phyloP scores from a whole-genome alignment of 371 early-diverging fungal genomes.

The Mortierella sp. region DNA sequence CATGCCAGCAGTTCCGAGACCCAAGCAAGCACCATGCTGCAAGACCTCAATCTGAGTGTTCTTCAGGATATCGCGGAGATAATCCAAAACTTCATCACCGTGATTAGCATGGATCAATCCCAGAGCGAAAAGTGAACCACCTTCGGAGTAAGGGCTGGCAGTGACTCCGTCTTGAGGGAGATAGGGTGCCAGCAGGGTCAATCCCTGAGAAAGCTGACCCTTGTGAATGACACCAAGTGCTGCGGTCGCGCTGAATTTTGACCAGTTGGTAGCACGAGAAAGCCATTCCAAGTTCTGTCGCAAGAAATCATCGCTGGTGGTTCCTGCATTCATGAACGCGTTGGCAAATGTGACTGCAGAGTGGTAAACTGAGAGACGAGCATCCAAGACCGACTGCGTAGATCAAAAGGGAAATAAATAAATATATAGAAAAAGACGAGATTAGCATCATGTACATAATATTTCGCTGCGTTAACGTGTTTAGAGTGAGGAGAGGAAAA shows the following conservation, averaged over 20 bases:
- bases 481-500: not conserved
- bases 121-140: slow-evolving; percentile 97
- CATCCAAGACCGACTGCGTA: slow-evolving; percentile 89
- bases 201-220: slow-evolving; percentile 91
- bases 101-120: slow-evolving; percentile 98
- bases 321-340: slow-evolving; percentile 98
- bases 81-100: slow-evolving; percentile 82
- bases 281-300: slow-evolving; percentile 98
- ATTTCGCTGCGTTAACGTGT: not conserved
- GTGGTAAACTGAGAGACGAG: slow-evolving; percentile 93
- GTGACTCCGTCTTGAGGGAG: slow-evolving; percentile 92
- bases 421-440: slow-evolving; percentile 4
- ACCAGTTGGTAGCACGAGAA: slow-evolving; percentile 98
- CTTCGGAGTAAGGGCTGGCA: slow-evolving; percentile 92
- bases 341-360: slow-evolving; percentile 97
- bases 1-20: slow-evolving; percentile 97
- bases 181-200: slow-evolving; percentile 90
- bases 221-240: slow-evolving; percentile 99
- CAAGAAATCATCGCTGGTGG: slow-evolving; percentile 98
- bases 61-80: slow-evolving; percentile 84
- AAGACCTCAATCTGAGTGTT: slow-evolving; percentile 89
- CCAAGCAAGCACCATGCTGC: slow-evolving; percentile 98
- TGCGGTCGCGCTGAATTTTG: slow-evolving; percentile 98
- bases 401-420: no score
- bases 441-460: not conserved